phyloP scores from a whole-genome alignment of 371 early-diverging fungal genomes.

The Mortierella polycephala region DNA sequence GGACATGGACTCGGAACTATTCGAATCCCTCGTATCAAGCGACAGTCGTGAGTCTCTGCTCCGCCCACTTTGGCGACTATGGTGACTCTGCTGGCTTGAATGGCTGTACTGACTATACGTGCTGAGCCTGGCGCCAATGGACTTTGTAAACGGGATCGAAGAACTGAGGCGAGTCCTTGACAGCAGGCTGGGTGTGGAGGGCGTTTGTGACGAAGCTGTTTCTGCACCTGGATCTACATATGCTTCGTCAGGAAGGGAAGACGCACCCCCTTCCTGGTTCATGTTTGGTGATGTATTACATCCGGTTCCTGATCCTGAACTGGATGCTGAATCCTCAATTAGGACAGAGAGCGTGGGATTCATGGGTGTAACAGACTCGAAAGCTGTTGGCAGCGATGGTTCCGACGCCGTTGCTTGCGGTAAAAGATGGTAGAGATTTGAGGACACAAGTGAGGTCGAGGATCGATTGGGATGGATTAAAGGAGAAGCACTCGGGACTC shows the following conservation, averaged over 20 bases:
- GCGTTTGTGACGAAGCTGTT: not conserved
- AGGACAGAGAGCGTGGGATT: conserved; percentile 43
- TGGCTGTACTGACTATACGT: conserved; percentile 41
- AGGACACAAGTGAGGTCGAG: conserved; percentile 20
- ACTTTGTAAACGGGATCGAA: conserved; percentile 26
- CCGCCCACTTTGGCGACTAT: conserved; percentile 37
- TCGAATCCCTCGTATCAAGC: conserved; percentile 26
- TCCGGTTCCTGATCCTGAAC: not conserved
- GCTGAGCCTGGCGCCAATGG: conserved; percentile 24
- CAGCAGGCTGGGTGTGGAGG: not conserved
- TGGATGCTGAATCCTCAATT: conserved; percentile 19
- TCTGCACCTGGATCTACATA: conserved; percentile 2
- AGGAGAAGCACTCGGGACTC: not conserved
- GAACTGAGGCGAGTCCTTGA: conserved; percentile 13
- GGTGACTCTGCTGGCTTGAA: conserved; percentile 42
- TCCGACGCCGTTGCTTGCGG: conserved; percentile 41
- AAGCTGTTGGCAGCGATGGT: conserved; percentile 24
- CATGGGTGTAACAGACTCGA: not conserved
- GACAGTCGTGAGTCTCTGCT: conserved; percentile 45
- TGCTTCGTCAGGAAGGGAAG: conserved; percentile 3
- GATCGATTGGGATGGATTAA: conserved; percentile 13
- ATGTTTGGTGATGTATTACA: not conserved
- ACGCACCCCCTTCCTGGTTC: conserved; percentile 29
- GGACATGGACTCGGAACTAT: not conserved
- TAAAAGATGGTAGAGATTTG: conserved; percentile 34